These are phyloP conservation scores for Funneliformis mosseae DNA, from an alignment of 192 early-diverging fungal genomes.

Conservation along the genomic window DNA sequence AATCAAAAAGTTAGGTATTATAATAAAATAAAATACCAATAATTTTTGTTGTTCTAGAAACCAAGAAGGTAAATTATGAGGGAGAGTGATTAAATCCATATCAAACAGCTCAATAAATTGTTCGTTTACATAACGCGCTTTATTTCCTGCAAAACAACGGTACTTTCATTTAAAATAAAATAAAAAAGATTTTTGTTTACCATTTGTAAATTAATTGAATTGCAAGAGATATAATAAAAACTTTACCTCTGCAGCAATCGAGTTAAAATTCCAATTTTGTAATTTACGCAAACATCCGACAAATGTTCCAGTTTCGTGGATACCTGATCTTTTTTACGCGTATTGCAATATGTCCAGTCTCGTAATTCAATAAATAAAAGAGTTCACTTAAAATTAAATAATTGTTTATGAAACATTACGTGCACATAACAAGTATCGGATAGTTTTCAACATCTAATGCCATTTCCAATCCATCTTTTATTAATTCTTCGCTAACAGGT, in stretches of 20 bases:
- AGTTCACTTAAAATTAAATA: not conserved
- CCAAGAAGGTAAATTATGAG: conserved; percentile 76
- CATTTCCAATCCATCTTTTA: conserved; percentile 94
- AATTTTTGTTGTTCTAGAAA: conserved; percentile 71
- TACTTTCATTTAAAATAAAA: conserved; percentile 55
- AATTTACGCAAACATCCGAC: conserved; percentile 92
- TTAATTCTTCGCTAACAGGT: conserved; percentile 90
- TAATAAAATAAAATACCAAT: conserved; percentile 47
- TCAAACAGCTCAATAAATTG: conserved; percentile 98
- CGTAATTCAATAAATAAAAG: not conserved
- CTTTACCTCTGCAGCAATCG: conserved; percentile 87
- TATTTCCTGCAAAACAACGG: conserved; percentile 89
- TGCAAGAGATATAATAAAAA: not conserved
- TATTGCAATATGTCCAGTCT: not conserved
- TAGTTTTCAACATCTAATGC: conserved; percentile 78
- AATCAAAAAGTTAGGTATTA: not conserved
- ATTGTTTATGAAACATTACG: conserved; percentile 52
- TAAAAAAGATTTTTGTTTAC: not conserved
- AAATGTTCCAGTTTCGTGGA: conserved; percentile 91
- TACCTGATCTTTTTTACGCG: conserved; percentile 66
- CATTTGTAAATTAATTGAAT: not conserved
- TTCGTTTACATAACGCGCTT: conserved; percentile 83
- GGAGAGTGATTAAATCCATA: conserved; percentile 85
- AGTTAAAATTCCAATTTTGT: conserved; percentile 96
- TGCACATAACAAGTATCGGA: conserved; percentile 90